Evolutionary conservation across 805 yeast genomes (phyloP).

Genomic region (Starmerella sirachaensis): DNA sequence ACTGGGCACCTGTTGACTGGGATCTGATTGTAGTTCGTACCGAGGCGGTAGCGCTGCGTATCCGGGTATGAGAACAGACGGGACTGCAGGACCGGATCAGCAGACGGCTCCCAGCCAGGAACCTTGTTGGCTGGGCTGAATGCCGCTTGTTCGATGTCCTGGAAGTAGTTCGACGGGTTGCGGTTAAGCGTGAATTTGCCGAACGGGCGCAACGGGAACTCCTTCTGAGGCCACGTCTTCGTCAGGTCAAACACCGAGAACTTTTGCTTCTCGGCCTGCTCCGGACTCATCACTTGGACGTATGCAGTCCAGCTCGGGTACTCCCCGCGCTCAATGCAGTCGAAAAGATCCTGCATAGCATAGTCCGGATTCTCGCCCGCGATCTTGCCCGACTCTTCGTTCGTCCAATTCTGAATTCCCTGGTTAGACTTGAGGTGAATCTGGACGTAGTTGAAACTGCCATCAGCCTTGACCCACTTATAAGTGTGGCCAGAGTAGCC

Average conservation of each 20-base stretch:
- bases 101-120: conserved; percentile 64
- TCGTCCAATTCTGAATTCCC: conserved; percentile 37
- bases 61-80: conserved; percentile 67
- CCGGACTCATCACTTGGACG: conserved; percentile 48
- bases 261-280: conserved; percentile 41
- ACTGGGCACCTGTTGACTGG: conserved; percentile 55
- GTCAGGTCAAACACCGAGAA: conserved; percentile 44
- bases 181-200: conserved; percentile 44
- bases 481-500: conserved; percentile 57
- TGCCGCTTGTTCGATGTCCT: conserved; percentile 45
- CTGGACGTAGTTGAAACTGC: conserved; percentile 43
- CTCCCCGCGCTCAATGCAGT: conserved; percentile 38
- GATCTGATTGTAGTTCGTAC: conserved; percentile 52
- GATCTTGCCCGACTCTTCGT: conserved; percentile 37
- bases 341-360: conserved; percentile 35
- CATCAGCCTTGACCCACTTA: conserved; percentile 43
- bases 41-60: conserved; percentile 67
- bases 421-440: conserved; percentile 42
- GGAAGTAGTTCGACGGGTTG: conserved; percentile 46
- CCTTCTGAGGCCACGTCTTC: conserved; percentile 46
- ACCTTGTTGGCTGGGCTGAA: conserved; percentile 64
- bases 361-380: conserved; percentile 43
- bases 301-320: conserved; percentile 42
- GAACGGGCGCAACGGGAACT: conserved; percentile 44
- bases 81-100: conserved; percentile 67